Evolutionary conservation across 2,329 filamentous ascomycete species (phyloP), one percentile per base, ranked within the genome.

Genomic region (Penicillium corylophilum): DNA sequence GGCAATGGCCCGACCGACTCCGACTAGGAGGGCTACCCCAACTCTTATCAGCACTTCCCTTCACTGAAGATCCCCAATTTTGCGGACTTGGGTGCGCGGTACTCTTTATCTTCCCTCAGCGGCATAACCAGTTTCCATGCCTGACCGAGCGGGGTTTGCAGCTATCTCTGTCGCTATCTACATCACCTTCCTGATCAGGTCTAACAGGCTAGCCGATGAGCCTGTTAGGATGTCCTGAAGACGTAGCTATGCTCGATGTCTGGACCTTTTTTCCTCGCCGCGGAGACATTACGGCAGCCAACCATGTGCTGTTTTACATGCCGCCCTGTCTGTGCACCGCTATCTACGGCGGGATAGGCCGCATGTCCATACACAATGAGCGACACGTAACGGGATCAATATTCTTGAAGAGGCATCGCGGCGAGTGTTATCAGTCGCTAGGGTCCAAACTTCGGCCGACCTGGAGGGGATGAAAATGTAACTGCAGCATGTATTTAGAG

Each of bases 111-210:
- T 41, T 15, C 26, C 22, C 20, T 5, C 16, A 16, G 23, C 23
- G 13, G n/a, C 20, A 16, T 12, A 8, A 15, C 15, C 9, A 24
- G 26, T 24, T 13, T 41, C 12, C 22, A 26, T 41, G 39, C 15
- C 38, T 24, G 20, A 15, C 9, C 9, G 23, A 12, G 22, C n/a
- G 22, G 22, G 22, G 13, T 24, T 10, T n/a, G 13, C 22, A 41
- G 38, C 22, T 48, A 48, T 38, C 40, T 44, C 46, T 31, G 6
- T n/a, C 24, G 12, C 6, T 48, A 16, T 20, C 26, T 29, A 10
- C 18, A 42, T 12, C 41, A 52, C 50, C 50, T 52, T 52, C 50
- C 50, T 43, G 5, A 33, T 48, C 35, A 45, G 41, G 50, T 41
- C 35, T 50, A 50, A 50, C 29, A 18, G 26, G 20, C 18, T 24